Conservation (phyloP, 208 protist species). For the Trypanosoma conorhini region DNA sequence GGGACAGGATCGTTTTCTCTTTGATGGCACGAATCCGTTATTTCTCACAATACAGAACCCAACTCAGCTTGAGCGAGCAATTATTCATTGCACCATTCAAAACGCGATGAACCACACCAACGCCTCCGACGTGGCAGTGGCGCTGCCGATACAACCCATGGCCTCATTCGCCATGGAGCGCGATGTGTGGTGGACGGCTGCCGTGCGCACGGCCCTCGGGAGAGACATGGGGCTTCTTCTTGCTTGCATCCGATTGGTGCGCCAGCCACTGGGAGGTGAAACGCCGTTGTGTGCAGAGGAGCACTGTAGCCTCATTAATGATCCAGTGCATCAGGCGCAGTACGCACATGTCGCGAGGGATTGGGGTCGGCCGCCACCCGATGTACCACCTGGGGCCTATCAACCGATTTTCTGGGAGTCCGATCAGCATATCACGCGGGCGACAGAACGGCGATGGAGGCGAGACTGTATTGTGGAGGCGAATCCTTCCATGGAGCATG, state of each 20-base stretch:
- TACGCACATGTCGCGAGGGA: slow-evolving; percentile 69
- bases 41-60: slow-evolving; percentile 56
- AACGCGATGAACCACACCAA: slow-evolving; percentile 39
- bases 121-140: slow-evolving; percentile 56
- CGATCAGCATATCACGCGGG: slow-evolving; percentile 51
- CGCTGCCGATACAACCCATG: slow-evolving; percentile 64
- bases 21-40: slow-evolving; percentile 41
- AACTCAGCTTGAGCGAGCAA: slow-evolving; percentile 31
- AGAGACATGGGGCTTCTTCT: slow-evolving; percentile 70
- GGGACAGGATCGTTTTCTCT: slow-evolving; percentile 46
- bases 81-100: slow-evolving; percentile 77
- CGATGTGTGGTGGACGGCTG: slow-evolving; percentile 70
- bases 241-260: slow-evolving; percentile 56
- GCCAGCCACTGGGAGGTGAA: slow-evolving; percentile 47
- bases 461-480: slow-evolving; percentile 60
- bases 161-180: slow-evolving; percentile 51
- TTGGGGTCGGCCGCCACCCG: slow-evolving; percentile 44
- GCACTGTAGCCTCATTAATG: slow-evolving; percentile 66
- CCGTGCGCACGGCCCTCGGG: slow-evolving; percentile 62
- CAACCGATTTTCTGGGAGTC: slow-evolving; percentile 81
- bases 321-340: slow-evolving; percentile 75
- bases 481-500: slow-evolving; percentile 64
- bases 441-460: slow-evolving; percentile 60
- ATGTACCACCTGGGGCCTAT: slow-evolving; percentile 61
- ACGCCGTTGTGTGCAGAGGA: slow-evolving; percentile 45